Base-by-base conservation (phyloP, 176 grass and related monocot genomes). In the Oryza officinalis region DNA sequence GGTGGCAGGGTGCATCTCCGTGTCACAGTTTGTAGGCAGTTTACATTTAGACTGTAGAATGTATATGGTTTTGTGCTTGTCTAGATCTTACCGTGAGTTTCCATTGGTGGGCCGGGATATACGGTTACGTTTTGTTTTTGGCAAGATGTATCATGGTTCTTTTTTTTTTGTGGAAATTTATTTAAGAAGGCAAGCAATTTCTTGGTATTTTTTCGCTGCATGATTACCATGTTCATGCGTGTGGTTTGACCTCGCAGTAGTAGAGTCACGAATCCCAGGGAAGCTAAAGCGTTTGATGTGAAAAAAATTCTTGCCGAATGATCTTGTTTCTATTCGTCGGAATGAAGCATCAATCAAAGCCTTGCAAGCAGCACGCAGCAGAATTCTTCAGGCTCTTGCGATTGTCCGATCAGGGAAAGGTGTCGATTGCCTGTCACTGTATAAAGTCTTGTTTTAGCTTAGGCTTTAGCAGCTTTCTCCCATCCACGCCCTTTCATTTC, bases 21-120 rank as follows among this genome's bases (percentile, higher is more conserved):
- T 17, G 65, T 75, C 25, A 46, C 43, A 6, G 44, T 71, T 59
- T 50, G 50, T 71, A 59, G 64, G 25, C 60, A 6, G 71, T 41
- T 77, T 57, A 54, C 22, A 27, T 71, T 67, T 22, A 78, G 13
- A 40, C 57, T 25, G 68, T 77, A 84, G 81, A 72, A 73, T 91
- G 86, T 88, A 88, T 78, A 92, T 91, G 77, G 68, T 75, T 78
- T 83, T 1, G 49, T 76, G 46, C 10, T 77, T 88, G 63, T 73
- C 50, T 50, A 84, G 69, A 71, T 32, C 72, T 32, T 46, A 47
- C 22, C 10, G 13, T 13, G 31, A 35, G 27, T 44, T 33, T 63
- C 59, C 69, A 43, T 33, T 35, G 38, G 1, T 5, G 65, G 38
- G 60, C 74, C 65, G 84, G 9, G 63, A 61, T 49, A 76, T 84